phyloP scores from a whole-genome alignment of 148 eudicot species.

The Rhododendron ferrugineum region DNA sequence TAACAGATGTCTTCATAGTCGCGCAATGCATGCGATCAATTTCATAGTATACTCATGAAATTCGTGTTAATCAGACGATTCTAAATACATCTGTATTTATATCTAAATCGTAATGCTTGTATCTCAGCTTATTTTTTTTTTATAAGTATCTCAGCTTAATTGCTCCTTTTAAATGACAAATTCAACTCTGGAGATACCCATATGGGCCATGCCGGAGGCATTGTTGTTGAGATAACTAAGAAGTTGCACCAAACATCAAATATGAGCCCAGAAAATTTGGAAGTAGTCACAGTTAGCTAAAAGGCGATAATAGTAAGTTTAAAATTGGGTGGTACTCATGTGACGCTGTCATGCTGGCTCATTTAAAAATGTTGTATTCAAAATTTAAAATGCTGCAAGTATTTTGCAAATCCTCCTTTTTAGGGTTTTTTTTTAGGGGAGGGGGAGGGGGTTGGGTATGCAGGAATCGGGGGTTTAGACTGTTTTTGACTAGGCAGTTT shows the following conservation, averaged over 20 bases:
- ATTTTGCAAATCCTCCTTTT: not conserved
- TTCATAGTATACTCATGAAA: not conserved
- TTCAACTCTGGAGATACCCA: not conserved
- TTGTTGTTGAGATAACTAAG: not conserved
- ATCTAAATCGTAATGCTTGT: no score
- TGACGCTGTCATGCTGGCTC: not conserved
- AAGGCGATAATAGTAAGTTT: not conserved
- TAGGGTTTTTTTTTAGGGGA: no score
- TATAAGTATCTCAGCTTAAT: no score
- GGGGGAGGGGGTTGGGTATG: no score
- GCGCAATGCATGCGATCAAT: not conserved
- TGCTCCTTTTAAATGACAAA: not conserved
- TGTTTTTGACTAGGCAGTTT: no score
- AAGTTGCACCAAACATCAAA: not conserved
- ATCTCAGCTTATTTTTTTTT: no score
- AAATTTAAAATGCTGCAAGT: not conserved
- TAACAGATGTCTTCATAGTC: not conserved
- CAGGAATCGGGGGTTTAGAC: no score
- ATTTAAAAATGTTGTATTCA: not conserved
- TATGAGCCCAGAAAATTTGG: not conserved
- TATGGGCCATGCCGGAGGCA: not conserved
- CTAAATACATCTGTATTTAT: no score
- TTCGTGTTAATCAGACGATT: not conserved
- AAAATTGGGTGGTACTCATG: not conserved
- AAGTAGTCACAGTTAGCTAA: not conserved